Evolutionary conservation across 306 rosid genomes (phyloP).

Genomic region (Pyrus bretschneideri): DNA sequence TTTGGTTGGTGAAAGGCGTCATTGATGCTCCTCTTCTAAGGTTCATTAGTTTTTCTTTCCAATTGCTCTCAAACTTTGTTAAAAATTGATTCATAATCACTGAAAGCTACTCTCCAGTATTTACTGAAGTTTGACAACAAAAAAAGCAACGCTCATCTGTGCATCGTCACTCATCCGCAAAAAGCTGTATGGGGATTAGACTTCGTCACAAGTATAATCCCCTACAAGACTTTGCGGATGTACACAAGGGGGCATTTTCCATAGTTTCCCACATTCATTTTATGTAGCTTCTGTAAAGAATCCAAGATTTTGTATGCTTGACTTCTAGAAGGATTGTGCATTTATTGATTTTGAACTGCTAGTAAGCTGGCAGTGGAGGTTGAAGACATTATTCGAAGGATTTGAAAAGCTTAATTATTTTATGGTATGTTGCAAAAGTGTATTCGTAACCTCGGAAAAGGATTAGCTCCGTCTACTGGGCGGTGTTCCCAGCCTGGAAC

Average conservation of each 20-base stretch:
- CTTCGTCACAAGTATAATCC: neutral
- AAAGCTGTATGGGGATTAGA: neutral
- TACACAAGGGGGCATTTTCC: neutral
- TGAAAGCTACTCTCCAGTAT: neutral
- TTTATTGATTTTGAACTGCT: no score
- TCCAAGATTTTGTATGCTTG: no score
- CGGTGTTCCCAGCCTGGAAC: no score
- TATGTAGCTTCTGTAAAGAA: no score
- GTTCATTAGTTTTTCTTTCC: neutral
- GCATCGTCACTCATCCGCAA: neutral
- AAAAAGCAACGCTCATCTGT: neutral
- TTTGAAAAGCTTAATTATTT: no score
- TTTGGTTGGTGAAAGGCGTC: slow-evolving; percentile 41
- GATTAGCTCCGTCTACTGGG: no score
- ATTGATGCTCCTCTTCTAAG: neutral
- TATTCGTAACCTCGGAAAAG: no score
- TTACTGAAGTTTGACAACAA: neutral
- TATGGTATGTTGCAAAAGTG: no score
- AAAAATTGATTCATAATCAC: neutral
- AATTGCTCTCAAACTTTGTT: neutral
- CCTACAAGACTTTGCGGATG: neutral
- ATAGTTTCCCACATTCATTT: neutral
- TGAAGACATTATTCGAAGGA: no score
- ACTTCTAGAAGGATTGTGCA: no score
- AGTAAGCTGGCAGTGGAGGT: no score